Percentiles rank a stretch among this genome's conserved stretches.
These are phyloP conservation scores for Fusarium buharicum DNA, from an alignment of 2,329 filamentous ascomycete species.

Conservation along the genomic window DNA sequence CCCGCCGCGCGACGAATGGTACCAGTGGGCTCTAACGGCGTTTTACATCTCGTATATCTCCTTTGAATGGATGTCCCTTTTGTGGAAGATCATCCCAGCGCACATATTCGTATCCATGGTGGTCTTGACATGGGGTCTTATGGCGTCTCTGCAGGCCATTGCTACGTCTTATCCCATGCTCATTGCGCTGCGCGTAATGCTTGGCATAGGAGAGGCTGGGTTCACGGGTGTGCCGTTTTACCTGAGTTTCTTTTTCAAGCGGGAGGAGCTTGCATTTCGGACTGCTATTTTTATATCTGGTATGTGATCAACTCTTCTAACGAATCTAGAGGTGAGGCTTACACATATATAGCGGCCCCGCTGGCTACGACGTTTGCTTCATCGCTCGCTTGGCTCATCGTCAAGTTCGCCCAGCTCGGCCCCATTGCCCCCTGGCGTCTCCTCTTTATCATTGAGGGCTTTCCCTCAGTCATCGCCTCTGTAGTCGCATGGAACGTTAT, in stretches of 20 bases:
- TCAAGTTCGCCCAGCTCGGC: constrained; percentile 70
- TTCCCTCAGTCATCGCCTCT: constrained; percentile 81
- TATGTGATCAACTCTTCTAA: constrained; percentile 43
- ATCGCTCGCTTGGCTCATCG: constrained; percentile 80
- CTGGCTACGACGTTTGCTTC: constrained; percentile 83
- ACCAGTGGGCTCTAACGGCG: constrained; percentile 68
- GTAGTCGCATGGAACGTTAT: constrained; percentile 79
- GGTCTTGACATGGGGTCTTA: constrained; percentile 81
- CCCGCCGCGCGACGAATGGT: constrained; percentile 60
- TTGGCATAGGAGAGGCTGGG: constrained; percentile 73
- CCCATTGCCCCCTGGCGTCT: constrained; percentile 87
- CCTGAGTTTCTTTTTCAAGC: constrained; percentile 71
- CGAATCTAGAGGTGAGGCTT: constrained; percentile 9
- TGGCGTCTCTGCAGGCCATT: constrained; percentile 77
- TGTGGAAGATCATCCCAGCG: constrained; percentile 69
- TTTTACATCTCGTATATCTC: constrained; percentile 72
- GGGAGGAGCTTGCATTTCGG: constrained; percentile 81
- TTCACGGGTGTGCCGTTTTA: constrained; percentile 73
- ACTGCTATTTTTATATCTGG: constrained; percentile 88
- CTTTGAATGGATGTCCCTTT: constrained; percentile 73
- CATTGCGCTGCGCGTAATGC: constrained; percentile 63
- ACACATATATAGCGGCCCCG: constrained; percentile 74
- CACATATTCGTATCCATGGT: constrained; percentile 69
- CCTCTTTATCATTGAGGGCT: constrained; percentile 85
- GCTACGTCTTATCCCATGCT: constrained; percentile 71